Percentiles rank a stretch among this genome's conserved stretches.
Evolutionary conservation across 305 asterid species (phyloP).

Genomic region (Solanum hybrid): DNA sequence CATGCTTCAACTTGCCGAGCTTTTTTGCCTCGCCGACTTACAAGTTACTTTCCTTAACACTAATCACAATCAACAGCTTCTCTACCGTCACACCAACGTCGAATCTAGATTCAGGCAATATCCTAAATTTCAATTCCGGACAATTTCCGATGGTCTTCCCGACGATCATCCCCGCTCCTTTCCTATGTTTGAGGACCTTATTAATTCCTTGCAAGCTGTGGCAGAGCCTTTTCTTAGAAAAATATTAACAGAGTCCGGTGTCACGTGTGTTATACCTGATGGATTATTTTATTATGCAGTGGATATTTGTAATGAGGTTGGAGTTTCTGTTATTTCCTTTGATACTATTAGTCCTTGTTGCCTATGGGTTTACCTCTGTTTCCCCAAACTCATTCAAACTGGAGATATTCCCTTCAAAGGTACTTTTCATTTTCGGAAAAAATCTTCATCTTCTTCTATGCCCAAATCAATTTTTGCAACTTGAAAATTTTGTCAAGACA

Average conservation of each 20-base stretch:
- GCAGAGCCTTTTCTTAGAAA: not conserved
- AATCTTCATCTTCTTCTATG: rapidly evolving
- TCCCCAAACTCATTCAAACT: not conserved
- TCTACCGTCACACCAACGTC: not conserved
- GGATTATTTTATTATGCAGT: not conserved
- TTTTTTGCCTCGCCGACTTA: not conserved
- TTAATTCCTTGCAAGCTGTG: not conserved
- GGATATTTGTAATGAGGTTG: not conserved
- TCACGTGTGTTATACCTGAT: not conserved
- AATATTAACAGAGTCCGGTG: not conserved
- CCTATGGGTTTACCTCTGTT: not conserved
- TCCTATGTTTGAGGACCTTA: not conserved
- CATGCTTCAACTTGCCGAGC: not conserved
- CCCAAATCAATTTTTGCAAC: not conserved
- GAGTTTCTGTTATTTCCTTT: not conserved
- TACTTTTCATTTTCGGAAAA: not conserved
- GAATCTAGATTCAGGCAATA: not conserved
- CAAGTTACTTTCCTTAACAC: not conserved
- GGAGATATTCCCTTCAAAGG: not conserved
- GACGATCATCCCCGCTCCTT: not conserved
- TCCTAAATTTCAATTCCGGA: not conserved
- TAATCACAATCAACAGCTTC: not conserved
- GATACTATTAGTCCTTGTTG: not conserved
- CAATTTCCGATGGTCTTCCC: not conserved
- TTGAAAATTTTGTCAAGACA: too few species aligned